These are phyloP conservation scores for Diaporthe vaccinii DNA, from an alignment of 2,329 filamentous ascomycete species.

Conservation along the genomic window DNA sequence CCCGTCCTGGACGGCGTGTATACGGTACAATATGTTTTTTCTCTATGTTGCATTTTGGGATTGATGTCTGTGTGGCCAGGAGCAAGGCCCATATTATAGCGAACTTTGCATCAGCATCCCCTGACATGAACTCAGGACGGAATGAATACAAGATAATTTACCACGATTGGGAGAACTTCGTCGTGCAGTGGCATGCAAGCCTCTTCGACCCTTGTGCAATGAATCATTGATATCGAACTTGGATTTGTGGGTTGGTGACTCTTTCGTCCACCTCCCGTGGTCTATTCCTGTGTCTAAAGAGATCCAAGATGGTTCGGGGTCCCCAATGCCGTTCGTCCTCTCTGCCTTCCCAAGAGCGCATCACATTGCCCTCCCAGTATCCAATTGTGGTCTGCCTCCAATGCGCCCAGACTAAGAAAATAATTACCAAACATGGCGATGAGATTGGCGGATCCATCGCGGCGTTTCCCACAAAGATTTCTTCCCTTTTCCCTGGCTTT, in stretches of 20 bases:
- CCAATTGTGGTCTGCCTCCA: background rate
- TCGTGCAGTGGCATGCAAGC: too few relatives aligned
- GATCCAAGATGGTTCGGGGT: background rate
- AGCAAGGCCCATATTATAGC: constrained; percentile 23
- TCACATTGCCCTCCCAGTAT: background rate
- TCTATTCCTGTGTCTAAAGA: constrained; percentile 5
- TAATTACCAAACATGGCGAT: background rate
- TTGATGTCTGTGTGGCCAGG: constrained; percentile 3
- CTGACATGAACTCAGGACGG: background rate
- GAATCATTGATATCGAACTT: background rate
- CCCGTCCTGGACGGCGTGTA: constrained; percentile 21
- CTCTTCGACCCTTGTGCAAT: background rate
- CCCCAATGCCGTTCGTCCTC: background rate
- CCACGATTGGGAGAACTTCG: background rate
- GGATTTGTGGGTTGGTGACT: background rate
- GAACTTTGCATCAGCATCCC: constrained; percentile 11
- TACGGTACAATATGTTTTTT: constrained; percentile 28
- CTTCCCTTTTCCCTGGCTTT: background rate
- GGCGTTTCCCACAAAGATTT: background rate
- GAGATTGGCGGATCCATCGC: background rate
- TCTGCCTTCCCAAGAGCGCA: background rate
- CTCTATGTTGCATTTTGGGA: constrained; percentile 17
- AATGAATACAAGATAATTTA: constrained; percentile 14
- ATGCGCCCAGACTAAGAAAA: constrained; percentile 6
- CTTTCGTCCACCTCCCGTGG: background rate